phyloP scores from a whole-genome alignment of 306 rosid species.

The Betula pendula region DNA sequence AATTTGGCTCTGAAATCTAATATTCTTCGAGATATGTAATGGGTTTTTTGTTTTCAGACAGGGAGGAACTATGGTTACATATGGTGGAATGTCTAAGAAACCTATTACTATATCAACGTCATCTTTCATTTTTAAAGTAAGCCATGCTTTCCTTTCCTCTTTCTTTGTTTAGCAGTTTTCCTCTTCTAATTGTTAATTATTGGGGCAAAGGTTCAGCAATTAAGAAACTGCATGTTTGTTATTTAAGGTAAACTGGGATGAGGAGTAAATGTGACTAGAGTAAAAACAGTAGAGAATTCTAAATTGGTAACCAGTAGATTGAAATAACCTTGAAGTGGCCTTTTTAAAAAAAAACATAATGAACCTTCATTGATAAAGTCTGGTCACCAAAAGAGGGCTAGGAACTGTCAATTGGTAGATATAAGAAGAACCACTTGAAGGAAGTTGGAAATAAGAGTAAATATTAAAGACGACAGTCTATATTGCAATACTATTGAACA shows the following conservation, averaged over 20 bases:
- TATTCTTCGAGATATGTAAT: constrained; percentile 15
- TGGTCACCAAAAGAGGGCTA: neutral
- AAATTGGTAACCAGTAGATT: neutral
- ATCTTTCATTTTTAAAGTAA: constrained; percentile 88
- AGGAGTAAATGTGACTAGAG: neutral
- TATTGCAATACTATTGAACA: neutral
- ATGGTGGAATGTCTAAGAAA: constrained; percentile 96
- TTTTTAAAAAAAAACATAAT: no score
- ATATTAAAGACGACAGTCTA: neutral
- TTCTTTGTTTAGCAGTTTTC: neutral
- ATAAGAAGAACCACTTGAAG: neutral
- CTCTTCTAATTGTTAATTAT: constrained; percentile 12
- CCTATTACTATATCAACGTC: constrained; percentile 82
- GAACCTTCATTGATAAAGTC: neutral
- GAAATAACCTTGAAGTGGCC: constrained; percentile 1
- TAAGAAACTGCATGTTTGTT: constrained; percentile 9
- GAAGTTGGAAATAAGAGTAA: neutral
- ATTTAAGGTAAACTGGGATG: neutral
- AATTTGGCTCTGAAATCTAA: constrained; percentile 1
- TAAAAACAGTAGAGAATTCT: neutral
- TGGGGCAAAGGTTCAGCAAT: neutral
- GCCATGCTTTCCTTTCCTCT: constrained; percentile 12
- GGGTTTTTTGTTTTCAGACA: constrained; percentile 41
- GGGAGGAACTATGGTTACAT: constrained; percentile 90
- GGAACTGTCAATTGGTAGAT: neutral